Base-by-base conservation (phyloP, 2,329 filamentous ascomycete species). In the Aspergillus proliferans region DNA sequence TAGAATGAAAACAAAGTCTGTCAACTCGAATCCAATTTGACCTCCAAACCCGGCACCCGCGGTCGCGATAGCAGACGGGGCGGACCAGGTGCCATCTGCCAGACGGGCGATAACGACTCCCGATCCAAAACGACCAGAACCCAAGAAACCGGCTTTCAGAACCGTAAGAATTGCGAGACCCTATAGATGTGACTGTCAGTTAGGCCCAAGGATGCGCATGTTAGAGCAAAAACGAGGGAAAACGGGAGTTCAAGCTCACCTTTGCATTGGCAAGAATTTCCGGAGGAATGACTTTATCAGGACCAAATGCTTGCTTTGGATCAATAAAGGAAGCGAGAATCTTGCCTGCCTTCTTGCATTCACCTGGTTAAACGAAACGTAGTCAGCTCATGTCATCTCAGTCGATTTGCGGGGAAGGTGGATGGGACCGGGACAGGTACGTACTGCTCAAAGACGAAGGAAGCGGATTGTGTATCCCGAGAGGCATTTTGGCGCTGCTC, bases 331-430 rank as follows among this genome's bases (percentile, higher is more conserved):
- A 95, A 42, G 87, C 82, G 59, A 98, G 81, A 64, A 97, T 97
- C 78, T 95, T 95, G 66, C 87, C 87, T 67, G 90, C 93, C 74
- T 98, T 98, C 71, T 87, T 93, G 76, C 93, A 97, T 76, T 98
- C 93, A 76, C 89, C 92, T 96, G 71, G 59, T 50, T 44, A 58
- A 50, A 45, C 48, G 57, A 45, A 49, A 47, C 19, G 46, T 46
- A 61, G 68, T 71, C 64, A 67, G 62, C 59, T 57, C 51, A 48
- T 40, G 10, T 40, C 33, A 48, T 47, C 55, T 54, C 55, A 42
- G 48, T 46, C 50, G 49, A 63, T 56, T 67, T 65, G 63, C 66
- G 66, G 61, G 65, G 62, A 64, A 53, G 48, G 46, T 49, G 47
- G 52, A 50, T 45, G 43, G 44, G 44, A 48, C 43, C 47, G 42